A percentile compares a stretch with the other conserved stretches of the same genome.
phyloP scores from a whole-genome alignment of 257 asterid species.

The Perilla frutescens region DNA sequence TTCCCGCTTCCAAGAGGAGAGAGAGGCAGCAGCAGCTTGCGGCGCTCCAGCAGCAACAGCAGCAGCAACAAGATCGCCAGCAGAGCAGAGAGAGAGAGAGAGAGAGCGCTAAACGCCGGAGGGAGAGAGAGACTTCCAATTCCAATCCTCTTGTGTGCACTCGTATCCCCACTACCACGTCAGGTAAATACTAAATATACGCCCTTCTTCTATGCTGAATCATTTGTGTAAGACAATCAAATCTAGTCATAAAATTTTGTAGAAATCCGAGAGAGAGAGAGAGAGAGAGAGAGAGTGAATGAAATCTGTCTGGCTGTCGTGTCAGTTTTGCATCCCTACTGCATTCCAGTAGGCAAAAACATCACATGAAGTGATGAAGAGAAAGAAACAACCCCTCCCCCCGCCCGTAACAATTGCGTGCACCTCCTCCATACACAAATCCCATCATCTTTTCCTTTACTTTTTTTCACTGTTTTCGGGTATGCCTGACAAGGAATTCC shows the following conservation, averaged over 20 bases:
- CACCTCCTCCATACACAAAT: too few relatives aligned
- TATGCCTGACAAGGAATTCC: constrained; percentile 49
- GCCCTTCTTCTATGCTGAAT: too few relatives aligned
- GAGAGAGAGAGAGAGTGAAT: neutral
- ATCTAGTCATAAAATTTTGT: constrained; percentile 29
- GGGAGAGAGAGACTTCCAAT: constrained; percentile 32
- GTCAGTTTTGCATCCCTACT: constrained; percentile 29
- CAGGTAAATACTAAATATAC: constrained; percentile 28
- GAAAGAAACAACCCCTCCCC: constrained; percentile 2
- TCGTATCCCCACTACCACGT: constrained; percentile 51
- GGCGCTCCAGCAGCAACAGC: constrained; percentile 41
- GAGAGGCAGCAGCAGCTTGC: constrained; percentile 68
- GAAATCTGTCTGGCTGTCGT: neutral
- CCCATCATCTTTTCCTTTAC: constrained; percentile 40
- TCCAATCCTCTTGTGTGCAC: constrained; percentile 60
- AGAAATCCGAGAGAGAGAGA: constrained; percentile 5
- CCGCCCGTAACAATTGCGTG: neutral
- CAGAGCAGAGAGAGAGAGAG: constrained; percentile 29
- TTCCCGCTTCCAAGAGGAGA: constrained; percentile 83
- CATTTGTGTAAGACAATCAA: neutral
- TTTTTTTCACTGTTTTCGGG: constrained; percentile 50
- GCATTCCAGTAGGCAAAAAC: constrained; percentile 19
- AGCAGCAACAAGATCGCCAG: constrained; percentile 23
- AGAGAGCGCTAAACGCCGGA: constrained; percentile 34
- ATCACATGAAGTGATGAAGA: neutral